phyloP scores from a whole-genome alignment of 1,284 basidiomycete genomes.

The Melanopsichium pennsylvanicum region DNA sequence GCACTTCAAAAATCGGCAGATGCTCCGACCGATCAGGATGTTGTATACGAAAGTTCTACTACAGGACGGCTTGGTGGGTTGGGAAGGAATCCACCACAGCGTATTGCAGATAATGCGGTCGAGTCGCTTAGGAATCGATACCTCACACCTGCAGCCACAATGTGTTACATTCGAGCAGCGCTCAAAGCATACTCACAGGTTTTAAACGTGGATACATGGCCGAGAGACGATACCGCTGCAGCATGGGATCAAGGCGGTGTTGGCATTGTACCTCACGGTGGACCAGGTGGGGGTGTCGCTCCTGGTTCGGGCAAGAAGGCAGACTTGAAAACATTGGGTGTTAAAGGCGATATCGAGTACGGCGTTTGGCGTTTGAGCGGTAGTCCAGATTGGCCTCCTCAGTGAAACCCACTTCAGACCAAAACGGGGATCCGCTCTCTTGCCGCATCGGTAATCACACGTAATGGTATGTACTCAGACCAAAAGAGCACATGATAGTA shows the following conservation, averaged over 20 bases:
- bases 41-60: neutral
- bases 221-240: constrained; percentile 13
- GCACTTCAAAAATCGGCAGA: constrained; percentile 11
- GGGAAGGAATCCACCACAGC: constrained; percentile 22
- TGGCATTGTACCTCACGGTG: constrained; percentile 19
- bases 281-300: constrained; percentile 37
- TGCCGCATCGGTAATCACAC: neutral
- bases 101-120: constrained; percentile 47
- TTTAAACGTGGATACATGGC: constrained; percentile 29
- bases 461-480: no score
- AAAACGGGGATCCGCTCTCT: neutral
- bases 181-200: constrained; percentile 30
- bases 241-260: constrained; percentile 25
- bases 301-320: constrained; percentile 38
- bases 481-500: no score
- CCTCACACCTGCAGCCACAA: constrained; percentile 48
- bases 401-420: neutral
- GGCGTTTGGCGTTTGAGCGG: constrained; percentile 45
- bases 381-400: constrained; percentile 36
- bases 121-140: constrained; percentile 37
- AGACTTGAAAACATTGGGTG: constrained; percentile 22
- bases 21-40: neutral
- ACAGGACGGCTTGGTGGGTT: neutral
- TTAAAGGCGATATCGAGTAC: constrained; percentile 53
- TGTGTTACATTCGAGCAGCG: constrained; percentile 46